phyloP scores from a whole-genome alignment of 2,329 filamentous ascomycete genomes.

The Fusarium agapanthi region DNA sequence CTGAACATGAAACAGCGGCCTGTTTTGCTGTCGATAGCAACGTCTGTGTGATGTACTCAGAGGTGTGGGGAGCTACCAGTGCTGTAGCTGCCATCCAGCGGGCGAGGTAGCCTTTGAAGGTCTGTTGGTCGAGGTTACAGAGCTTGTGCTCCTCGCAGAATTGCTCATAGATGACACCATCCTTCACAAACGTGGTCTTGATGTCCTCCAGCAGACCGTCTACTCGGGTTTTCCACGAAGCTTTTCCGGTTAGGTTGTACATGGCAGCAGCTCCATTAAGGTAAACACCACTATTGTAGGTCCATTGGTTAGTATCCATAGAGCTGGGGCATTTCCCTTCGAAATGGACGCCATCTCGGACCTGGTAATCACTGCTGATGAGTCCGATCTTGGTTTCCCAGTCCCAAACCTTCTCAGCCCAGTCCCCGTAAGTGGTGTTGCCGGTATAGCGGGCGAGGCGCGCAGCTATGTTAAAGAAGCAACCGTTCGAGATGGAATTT shows the following conservation, averaged over 20 bases:
- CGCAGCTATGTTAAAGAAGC: slow-evolving; percentile 74
- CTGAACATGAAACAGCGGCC: slow-evolving; percentile 64
- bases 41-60: background rate
- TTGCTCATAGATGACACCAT: slow-evolving; percentile 68
- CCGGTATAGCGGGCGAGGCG: slow-evolving; percentile 81
- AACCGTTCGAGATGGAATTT: slow-evolving; percentile 75
- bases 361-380: slow-evolving; percentile 61
- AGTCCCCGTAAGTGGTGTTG: slow-evolving; percentile 80
- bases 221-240: slow-evolving; percentile 65
- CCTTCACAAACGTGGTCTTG: slow-evolving; percentile 61
- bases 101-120: slow-evolving; percentile 79
- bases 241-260: slow-evolving; percentile 66
- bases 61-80: slow-evolving; percentile 57
- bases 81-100: slow-evolving; percentile 70
- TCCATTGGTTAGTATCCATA: slow-evolving; percentile 63
- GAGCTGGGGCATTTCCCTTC: background rate
- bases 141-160: slow-evolving; percentile 68
- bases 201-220: slow-evolving; percentile 65
- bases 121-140: slow-evolving; percentile 76
- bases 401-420: slow-evolving; percentile 76
- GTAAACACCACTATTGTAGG: slow-evolving; percentile 74
- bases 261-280: slow-evolving; percentile 69
- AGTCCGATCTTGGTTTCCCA: slow-evolving; percentile 67
- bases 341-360: slow-evolving; percentile 60
- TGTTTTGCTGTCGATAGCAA: slow-evolving; percentile 38